Evolutionary conservation across 768 basidiomycete species (phyloP).

Genomic region (Tylopilus vinaceipallidus): DNA sequence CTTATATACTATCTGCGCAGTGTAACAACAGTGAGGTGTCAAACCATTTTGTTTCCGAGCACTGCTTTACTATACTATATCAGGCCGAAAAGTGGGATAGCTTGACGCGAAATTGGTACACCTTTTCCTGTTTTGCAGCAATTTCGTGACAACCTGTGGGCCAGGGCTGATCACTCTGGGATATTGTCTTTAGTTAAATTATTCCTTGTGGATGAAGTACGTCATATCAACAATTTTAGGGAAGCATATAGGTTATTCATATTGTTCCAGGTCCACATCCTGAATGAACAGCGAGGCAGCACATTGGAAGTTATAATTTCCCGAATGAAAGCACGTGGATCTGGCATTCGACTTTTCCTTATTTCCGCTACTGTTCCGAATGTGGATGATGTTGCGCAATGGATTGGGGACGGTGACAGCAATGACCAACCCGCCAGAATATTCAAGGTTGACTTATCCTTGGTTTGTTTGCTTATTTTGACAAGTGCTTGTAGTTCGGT

Average conservation of each 20-base stretch:
- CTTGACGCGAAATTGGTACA: conserved; percentile 86
- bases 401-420: conserved; percentile 61
- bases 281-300: conserved; percentile 88
- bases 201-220: conserved; percentile 89
- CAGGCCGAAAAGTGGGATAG: conserved; percentile 98
- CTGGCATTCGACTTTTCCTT: conserved; percentile 75
- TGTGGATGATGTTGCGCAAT: conserved; percentile 82
- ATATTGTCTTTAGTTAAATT: conserved; percentile 71
- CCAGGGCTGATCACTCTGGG: conserved; percentile 60
- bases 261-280: conserved; percentile 73
- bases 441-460: conserved; percentile 54
- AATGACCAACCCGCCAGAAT: conserved; percentile 50
- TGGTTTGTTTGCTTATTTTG: neutral
- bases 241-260: neutral
- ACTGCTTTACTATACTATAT: conserved; percentile 1
- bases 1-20: conserved; percentile 33
- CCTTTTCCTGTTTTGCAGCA: neutral
- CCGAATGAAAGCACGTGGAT: conserved; percentile 81
- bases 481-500: conserved; percentile 62
- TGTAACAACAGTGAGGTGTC: conserved; percentile 66
- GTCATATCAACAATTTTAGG: conserved; percentile 2
- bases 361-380: conserved; percentile 96
- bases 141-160: conserved; percentile 5
- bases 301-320: conserved; percentile 94
- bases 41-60: neutral